Percentiles rank a stretch among this genome's conserved stretches.
Conservation (phyloP, 768 basidiomycete species). For the Lentinula boryana region DNA sequence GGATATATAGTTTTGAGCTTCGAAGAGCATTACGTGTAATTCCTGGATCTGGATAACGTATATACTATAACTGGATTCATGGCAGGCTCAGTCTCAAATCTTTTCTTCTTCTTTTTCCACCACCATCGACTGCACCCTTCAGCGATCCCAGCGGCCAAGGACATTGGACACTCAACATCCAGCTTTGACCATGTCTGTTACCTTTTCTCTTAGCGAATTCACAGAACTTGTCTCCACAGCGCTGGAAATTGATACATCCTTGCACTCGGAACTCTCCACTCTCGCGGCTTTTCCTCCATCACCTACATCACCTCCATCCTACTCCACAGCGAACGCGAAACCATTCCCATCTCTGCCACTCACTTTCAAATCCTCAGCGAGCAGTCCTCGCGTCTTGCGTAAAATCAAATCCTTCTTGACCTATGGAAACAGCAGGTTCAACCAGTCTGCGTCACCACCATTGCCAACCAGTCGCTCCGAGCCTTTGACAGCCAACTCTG, state of each 20-base stretch:
- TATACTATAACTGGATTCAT: neutral
- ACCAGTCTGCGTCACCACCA: neutral
- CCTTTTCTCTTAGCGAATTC: conserved; percentile 3
- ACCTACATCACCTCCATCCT: neutral
- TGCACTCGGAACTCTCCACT: neutral
- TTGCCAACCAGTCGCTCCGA: neutral
- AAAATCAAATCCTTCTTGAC: conserved; percentile 2
- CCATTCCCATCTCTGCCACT: neutral
- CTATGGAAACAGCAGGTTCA: neutral
- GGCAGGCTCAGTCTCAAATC: neutral
- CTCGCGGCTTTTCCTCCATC: neutral
- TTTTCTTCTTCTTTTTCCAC: neutral
- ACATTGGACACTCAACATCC: neutral
- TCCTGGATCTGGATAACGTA: neutral
- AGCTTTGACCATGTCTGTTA: neutral
- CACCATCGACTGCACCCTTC: neutral
- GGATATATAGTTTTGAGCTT: neutral
- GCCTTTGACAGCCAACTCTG: neutral
- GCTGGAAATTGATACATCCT: neutral
- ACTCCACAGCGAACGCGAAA: neutral
- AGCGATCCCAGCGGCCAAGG: neutral
- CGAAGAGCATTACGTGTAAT: neutral
- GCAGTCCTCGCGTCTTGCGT: conserved; percentile 5
- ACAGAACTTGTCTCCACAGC: conserved; percentile 2
- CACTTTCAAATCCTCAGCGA: neutral